A percentile compares a stretch with the other conserved stretches of the same genome.
phyloP scores from a whole-genome alignment of 2,329 filamentous ascomycete genomes.

The Talaromyces sp. region DNA sequence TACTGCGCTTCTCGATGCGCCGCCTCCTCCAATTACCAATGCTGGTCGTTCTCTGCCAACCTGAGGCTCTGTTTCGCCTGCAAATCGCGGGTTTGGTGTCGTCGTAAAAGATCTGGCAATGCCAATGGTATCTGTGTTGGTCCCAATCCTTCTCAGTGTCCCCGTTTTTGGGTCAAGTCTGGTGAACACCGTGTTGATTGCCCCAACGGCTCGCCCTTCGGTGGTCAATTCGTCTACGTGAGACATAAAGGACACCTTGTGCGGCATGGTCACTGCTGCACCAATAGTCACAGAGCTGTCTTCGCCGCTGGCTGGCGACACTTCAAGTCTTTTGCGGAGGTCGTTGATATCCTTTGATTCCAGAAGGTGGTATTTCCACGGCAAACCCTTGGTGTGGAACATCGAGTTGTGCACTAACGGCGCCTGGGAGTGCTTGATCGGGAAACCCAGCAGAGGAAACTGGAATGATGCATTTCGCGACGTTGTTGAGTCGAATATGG shows the following conservation, averaged over 20 bases:
- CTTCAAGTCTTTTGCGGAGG: constrained; percentile 2
- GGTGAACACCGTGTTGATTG: constrained; percentile 29
- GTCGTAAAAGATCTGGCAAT: constrained; percentile 50
- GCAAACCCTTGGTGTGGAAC: constrained; percentile 2
- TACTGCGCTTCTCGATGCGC: constrained; percentile 17
- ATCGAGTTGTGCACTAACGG: constrained; percentile 11
- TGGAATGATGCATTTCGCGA: background rate
- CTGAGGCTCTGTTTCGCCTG: background rate
- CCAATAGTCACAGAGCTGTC: constrained; percentile 35
- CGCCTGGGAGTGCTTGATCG: constrained; percentile 8
- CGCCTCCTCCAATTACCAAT: constrained; percentile 17
- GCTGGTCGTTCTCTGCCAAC: constrained; percentile 8
- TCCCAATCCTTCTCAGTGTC: constrained; percentile 53
- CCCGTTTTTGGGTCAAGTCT: constrained; percentile 33
- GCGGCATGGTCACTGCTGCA: constrained; percentile 70
- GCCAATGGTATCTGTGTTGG: constrained; percentile 72
- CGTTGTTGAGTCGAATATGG: background rate
- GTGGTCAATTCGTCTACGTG: constrained; percentile 65
- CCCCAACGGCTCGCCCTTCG: constrained; percentile 36
- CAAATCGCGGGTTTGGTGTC: background rate
- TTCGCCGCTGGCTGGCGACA: background rate
- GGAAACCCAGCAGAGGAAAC: constrained; percentile 10
- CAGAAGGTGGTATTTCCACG: constrained; percentile 11
- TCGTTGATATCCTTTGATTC: constrained; percentile 9
- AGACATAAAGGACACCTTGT: constrained; percentile 67